Percentiles rank a stretch among this genome's conserved stretches.
Conservation (phyloP, 208 protist species). For the Trypanosoma theileri region DNA sequence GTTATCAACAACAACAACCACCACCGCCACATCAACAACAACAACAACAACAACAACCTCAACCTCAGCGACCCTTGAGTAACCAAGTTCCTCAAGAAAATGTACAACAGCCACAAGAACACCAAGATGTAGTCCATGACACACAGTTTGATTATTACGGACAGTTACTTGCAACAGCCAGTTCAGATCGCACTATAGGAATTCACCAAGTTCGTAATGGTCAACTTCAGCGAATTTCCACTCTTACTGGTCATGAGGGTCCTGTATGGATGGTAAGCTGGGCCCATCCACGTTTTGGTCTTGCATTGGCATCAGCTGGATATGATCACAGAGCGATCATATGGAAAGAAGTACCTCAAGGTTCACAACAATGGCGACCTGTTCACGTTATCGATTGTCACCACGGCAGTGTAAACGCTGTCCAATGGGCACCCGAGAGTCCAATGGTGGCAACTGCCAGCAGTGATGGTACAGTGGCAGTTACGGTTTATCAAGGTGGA, state of each 20-base stretch:
- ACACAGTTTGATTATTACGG: conserved; percentile 98
- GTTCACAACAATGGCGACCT: conserved; percentile 45
- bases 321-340: conserved; percentile 97
- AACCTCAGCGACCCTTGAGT: neutral
- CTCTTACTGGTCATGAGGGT: conserved; percentile 92
- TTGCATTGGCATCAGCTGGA: conserved; percentile 95
- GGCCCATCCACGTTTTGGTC: conserved; percentile 98
- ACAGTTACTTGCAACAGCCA: conserved; percentile 96
- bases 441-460: conserved; percentile 70
- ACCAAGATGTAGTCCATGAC: conserved; percentile 96
- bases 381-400: conserved; percentile 78
- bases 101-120: conserved; percentile 33
- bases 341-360: conserved; percentile 84
- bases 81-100: conserved; percentile 6
- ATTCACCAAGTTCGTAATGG: conserved; percentile 90
- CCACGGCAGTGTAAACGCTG: conserved; percentile 73
- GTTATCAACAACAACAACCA: conserved; percentile 8
- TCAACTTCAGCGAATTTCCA: conserved; percentile 56
- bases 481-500: conserved; percentile 59
- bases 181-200: conserved; percentile 96
- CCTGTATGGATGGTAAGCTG: conserved; percentile 98
- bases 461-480: conserved; percentile 74
- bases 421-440: conserved; percentile 81
- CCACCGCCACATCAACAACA: neutral
- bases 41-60: conserved; percentile 17